Evolutionary conservation across 768 basidiomycete species (phyloP).

Genomic region (Tulasnella sp.): DNA sequence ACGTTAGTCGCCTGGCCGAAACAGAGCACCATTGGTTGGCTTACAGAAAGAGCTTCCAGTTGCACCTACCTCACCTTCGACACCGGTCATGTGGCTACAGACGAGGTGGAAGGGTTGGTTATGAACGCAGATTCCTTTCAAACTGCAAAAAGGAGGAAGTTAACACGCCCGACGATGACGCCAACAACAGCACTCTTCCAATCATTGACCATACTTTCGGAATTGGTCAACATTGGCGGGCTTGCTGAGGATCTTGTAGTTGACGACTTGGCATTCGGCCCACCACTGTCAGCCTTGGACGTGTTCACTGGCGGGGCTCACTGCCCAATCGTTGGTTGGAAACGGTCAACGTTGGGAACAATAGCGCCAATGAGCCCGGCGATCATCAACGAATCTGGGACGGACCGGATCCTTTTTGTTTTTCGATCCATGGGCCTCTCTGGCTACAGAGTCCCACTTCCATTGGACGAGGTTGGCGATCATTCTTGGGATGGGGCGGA

Average conservation of each 20-base stretch:
- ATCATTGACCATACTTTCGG: slow-evolving; percentile 24
- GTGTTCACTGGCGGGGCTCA: slow-evolving; percentile 25
- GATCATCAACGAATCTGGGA: slow-evolving; percentile 22
- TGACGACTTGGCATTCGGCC: slow-evolving; percentile 29
- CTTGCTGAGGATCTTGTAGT: slow-evolving; percentile 27
- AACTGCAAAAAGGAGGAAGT: too few relatives aligned
- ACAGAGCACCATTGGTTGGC: not conserved
- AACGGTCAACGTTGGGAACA: not conserved
- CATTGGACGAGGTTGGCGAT: slow-evolving; percentile 30
- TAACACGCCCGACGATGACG: slow-evolving; percentile 20
- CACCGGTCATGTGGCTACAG: slow-evolving; percentile 33
- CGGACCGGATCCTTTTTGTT: slow-evolving; percentile 30
- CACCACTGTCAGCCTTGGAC: slow-evolving; percentile 27
- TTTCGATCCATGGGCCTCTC: slow-evolving; percentile 27
- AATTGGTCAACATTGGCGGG: slow-evolving; percentile 26
- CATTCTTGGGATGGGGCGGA: slow-evolving; percentile 6
- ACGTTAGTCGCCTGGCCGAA: not conserved
- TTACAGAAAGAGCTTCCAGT: slow-evolving; percentile 25
- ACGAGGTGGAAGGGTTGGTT: not conserved
- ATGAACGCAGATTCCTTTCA: not conserved
- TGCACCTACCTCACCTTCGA: slow-evolving; percentile 27
- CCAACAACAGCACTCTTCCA: slow-evolving; percentile 27
- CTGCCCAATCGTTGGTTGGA: slow-evolving; percentile 10
- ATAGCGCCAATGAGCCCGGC: not conserved
- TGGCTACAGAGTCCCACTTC: slow-evolving; percentile 29